phyloP scores from a whole-genome alignment of 441 rosid species.

The Corymbia citriodora region DNA sequence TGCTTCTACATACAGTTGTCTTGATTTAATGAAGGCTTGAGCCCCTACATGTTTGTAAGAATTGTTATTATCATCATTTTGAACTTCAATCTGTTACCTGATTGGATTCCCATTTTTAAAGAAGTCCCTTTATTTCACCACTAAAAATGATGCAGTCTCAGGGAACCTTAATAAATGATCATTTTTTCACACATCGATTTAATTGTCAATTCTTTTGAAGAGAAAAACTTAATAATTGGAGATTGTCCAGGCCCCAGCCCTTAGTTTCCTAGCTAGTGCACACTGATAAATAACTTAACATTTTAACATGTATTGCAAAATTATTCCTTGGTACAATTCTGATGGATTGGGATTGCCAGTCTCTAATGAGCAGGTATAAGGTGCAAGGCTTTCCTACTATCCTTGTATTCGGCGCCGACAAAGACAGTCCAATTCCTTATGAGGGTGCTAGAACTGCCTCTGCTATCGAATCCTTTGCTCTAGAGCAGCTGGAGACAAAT shows the following conservation, averaged over 20 bases:
- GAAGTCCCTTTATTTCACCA: not conserved
- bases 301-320: not conserved
- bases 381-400: constrained; percentile 99
- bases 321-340: not conserved
- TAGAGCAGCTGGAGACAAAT: constrained; percentile 79
- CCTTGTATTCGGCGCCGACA: constrained; percentile 86
- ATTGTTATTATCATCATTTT: not conserved
- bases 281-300: not conserved
- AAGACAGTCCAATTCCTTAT: constrained; percentile 75
- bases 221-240: no score
- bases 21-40: not conserved
- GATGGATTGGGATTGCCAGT: constrained; percentile 40
- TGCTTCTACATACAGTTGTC: not conserved
- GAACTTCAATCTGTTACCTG: not conserved
- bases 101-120: not conserved
- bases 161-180: not conserved
- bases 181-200: not conserved
- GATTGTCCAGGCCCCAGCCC: not conserved
- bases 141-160: not conserved
- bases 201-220: not conserved
- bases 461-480: constrained; percentile 88
- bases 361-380: constrained; percentile 95
- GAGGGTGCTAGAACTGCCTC: constrained; percentile 95
- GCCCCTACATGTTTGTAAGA: not conserved
- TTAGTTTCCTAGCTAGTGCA: not conserved